Base-by-base conservation (phyloP, 176 grass and related monocot genomes). In the Saccharum officinarum region DNA sequence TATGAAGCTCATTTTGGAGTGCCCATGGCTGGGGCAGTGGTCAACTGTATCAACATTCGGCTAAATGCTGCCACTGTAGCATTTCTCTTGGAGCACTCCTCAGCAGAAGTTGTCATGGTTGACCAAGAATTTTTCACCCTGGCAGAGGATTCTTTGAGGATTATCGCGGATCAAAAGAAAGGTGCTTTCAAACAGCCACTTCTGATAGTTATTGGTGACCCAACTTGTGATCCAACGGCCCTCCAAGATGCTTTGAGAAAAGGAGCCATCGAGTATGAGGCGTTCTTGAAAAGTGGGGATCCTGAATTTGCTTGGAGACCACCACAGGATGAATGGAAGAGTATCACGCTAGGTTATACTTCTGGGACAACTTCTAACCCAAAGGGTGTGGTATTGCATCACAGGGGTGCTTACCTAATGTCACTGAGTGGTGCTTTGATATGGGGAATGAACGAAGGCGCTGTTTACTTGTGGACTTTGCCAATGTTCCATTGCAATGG, bases 401-500 rank as follows among this genome's bases (percentile, higher is more conserved):
- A 98, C 69, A 90, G 95, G 81, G 95, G 95, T 23, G 95, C 95
- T 75, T 98, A 98, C 83, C 80, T 95, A 25, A 98, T 95, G 91
- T 82, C 95, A 73, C 77, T 98, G 37, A 94, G 93, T 83, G 76
- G 64, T 76, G 76, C 87, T 28, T 14, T 98, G 26, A 50, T 95
- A 50, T 95, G 93, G 93, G 88, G 86, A 61, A 98, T 98, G 95
- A 85, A 91, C 17, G 91, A 92, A 65, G 87, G 91, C 0, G 76
- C 89, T 0, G 79, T 98, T 73, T 98, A 95, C 67, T 67, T 93
- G 67, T 98, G 95, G 95, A 98, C 95, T 78, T 79, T 98, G 86
- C 95, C 93, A 13, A 94, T 95, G 95, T 98, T 98, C 47, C 95
- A 98, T 64, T 98, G 95, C 71, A 98, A 98, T 7, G 95, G 95